These are phyloP conservation scores for Wickerhamiella nectarea DNA, from an alignment of 805 yeast species.

Conservation along the genomic window DNA sequence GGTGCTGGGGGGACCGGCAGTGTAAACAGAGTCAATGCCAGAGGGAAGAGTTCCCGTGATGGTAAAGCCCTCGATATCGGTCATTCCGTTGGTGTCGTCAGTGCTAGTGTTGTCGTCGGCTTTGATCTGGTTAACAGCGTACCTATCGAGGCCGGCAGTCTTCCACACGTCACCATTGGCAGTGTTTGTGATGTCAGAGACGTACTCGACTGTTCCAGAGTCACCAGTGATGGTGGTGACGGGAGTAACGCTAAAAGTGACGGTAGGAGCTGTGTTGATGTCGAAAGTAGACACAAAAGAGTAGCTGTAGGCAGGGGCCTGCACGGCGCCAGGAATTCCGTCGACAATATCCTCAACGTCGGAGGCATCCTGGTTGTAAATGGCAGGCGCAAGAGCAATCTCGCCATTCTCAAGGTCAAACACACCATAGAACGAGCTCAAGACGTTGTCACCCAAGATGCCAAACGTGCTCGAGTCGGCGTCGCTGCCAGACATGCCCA, in stretches of 20 bases:
- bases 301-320: constrained; percentile 17
- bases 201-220: background rate
- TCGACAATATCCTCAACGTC: constrained; percentile 20
- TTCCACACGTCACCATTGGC: background rate
- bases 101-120: background rate
- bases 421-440: constrained; percentile 55
- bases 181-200: background rate
- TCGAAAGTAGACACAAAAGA: background rate
- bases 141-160: background rate
- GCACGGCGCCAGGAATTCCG: constrained; percentile 22
- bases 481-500: constrained; percentile 11
- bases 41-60: background rate
- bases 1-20: constrained; percentile 4
- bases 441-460: constrained; percentile 52
- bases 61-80: constrained; percentile 1
- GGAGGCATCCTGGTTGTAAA: constrained; percentile 27
- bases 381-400: constrained; percentile 37
- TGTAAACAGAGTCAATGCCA: constrained; percentile 1
- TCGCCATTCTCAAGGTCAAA: constrained; percentile 47
- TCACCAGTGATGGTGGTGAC: constrained; percentile 3
- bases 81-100: constrained; percentile 3
- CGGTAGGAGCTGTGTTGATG: constrained; percentile 8
- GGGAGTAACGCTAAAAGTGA: constrained; percentile 1
- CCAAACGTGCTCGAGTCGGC: constrained; percentile 23
- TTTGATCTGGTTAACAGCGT: background rate